Evolutionary conservation across 148 eudicot species (phyloP).

Genomic region (Suaeda aralocaspica): DNA sequence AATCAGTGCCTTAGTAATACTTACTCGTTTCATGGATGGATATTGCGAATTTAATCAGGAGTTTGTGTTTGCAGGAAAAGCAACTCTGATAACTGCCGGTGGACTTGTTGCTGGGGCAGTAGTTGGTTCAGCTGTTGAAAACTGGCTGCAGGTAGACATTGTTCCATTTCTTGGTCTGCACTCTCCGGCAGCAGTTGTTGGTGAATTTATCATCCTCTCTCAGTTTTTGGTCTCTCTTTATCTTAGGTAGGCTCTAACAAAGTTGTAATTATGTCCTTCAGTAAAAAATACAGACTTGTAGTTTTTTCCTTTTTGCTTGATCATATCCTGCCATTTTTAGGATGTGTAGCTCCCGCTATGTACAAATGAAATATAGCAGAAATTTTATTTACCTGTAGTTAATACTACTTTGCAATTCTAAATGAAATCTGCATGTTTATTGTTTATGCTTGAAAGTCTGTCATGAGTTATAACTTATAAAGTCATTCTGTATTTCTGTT

Average conservation of each 20-base stretch:
- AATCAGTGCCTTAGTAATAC: neutral
- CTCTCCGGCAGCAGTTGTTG: conserved; percentile 81
- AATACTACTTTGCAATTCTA: conserved; percentile 8
- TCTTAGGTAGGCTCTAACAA: conserved; percentile 51
- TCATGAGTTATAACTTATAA: neutral
- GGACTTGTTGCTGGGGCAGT: conserved; percentile 91
- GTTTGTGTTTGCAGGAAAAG: conserved; percentile 64
- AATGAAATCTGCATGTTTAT: neutral
- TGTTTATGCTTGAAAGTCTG: conserved; percentile 4
- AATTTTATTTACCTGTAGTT: conserved; percentile 4
- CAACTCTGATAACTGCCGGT: conserved; percentile 78
- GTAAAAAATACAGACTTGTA: conserved; percentile 16
- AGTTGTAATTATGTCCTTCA: conserved; percentile 20
- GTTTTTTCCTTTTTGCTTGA: conserved; percentile 32
- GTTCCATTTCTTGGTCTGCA: conserved; percentile 91
- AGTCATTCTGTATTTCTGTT: too few species aligned
- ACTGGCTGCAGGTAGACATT: conserved; percentile 95
- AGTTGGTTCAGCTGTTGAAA: conserved; percentile 93
- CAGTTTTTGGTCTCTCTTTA: conserved; percentile 85
- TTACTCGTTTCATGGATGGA: neutral
- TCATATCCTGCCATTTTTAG: conserved; percentile 31
- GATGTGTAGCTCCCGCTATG: conserved; percentile 44
- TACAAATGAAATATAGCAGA: conserved; percentile 51
- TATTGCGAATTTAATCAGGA: neutral
- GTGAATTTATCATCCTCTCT: conserved; percentile 83